Evolutionary conservation across 2,329 filamentous ascomycete genomes (phyloP), one percentile per base, ranked within the genome.

Genomic region (Escovopsis sp.): DNA sequence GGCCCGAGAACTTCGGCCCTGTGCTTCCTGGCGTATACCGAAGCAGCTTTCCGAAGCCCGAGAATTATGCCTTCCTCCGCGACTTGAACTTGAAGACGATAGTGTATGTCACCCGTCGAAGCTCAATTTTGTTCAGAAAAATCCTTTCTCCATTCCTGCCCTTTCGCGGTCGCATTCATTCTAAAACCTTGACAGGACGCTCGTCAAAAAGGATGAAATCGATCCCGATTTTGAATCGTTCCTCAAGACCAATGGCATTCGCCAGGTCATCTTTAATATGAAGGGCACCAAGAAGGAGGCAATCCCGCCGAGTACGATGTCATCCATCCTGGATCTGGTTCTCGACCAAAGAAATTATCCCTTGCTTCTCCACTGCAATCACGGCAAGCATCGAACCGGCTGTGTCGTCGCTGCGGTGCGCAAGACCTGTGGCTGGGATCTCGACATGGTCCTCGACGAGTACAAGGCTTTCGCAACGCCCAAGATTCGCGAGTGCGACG

Each of bases 311-410:
- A 56, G 64, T 31, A 73, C 76, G 18, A 84, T 94, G 68, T 67
- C 70, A 41, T 62, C 71, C 7, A 84, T 88, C 31, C 65, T 93
- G 17, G 63, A 70, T 11, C 61, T 88, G 29, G 69, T 88, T 28
- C 65, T 88, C 35, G 72, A 92, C 49, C 68, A 68, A 33, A 58
- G 65, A 25, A 85, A 92, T 42, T 76, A 90, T 44, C 87, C 87
- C 0, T 57, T 94, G 10, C 66, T 94, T 27, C 70, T 94, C 32
- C 87, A 94, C 56, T 94, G 87, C 67, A 94, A 94, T 52, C 87
- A 93, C 46, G 87, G 87, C 52, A 90, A 83, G 69, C 87, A 94
- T 52, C 79, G 87, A 39, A 94, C 87, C 14, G 87, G 87, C 16
- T 94, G 86, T 50, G 79, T 90, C n/a, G 70, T 87, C 33, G 87